phyloP scores from a whole-genome alignment of 345 rosid genomes.

The Camelina laxa region DNA sequence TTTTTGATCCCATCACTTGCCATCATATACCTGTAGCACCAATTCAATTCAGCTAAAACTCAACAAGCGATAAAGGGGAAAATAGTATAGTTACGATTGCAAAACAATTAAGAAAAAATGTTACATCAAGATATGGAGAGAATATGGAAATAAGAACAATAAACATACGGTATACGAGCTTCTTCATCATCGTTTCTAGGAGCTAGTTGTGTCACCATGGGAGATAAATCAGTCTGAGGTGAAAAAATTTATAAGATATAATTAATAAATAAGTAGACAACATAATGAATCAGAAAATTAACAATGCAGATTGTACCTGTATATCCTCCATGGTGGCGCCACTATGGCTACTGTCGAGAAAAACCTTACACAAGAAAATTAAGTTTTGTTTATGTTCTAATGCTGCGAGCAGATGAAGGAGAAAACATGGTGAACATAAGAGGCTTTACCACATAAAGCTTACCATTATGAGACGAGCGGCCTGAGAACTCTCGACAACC shows the following conservation, averaged over 20 bases:
- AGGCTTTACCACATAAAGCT: slow-evolving; percentile 15
- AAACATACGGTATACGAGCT: slow-evolving; percentile 82
- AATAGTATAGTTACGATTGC: not conserved
- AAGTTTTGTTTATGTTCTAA: slow-evolving; percentile 32
- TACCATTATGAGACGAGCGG: slow-evolving; percentile 97
- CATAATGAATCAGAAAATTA: slow-evolving; percentile 21
- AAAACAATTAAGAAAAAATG: not conserved
- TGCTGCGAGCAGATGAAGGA: not conserved
- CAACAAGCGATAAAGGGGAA: not conserved
- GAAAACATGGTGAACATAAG: slow-evolving; percentile 10
- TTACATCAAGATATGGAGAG: slow-evolving; percentile 6
- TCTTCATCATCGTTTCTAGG: slow-evolving; percentile 61
- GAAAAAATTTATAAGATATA: not conserved
- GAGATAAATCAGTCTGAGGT: slow-evolving; percentile 81
- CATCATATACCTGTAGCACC: slow-evolving; percentile 76
- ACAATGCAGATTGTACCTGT: slow-evolving; percentile 58
- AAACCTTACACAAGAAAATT: slow-evolving; percentile 60
- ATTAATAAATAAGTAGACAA: slow-evolving; percentile 3
- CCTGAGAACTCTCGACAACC: slow-evolving; percentile 79
- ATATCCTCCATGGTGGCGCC: slow-evolving; percentile 73
- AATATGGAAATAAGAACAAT: not conserved
- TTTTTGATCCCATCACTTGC: slow-evolving; percentile 83
- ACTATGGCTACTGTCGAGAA: slow-evolving; percentile 62
- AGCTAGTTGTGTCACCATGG: slow-evolving; percentile 75
- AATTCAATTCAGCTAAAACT: slow-evolving; percentile 6